These are phyloP conservation scores for Plasmodium malariae DNA, from an alignment of 169 alveolate species.

Conservation along the genomic window DNA sequence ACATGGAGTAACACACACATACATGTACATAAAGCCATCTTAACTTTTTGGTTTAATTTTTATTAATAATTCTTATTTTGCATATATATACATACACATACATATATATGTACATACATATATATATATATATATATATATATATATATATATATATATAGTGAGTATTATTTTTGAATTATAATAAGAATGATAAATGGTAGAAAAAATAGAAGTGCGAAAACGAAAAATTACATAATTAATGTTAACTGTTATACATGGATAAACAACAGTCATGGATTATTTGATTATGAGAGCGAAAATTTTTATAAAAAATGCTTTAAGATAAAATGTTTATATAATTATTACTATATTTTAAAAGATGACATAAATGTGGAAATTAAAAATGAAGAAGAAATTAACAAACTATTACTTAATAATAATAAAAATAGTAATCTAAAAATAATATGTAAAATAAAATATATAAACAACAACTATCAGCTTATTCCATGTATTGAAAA, in stretches of 20 bases:
- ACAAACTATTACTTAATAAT: constrained; percentile 42
- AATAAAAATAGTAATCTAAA: constrained; percentile 31
- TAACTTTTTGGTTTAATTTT: too few relatives aligned
- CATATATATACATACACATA: too few relatives aligned
- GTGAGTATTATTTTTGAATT: not conserved
- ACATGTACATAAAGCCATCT: too few relatives aligned
- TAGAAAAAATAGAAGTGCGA: constrained; percentile 45
- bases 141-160: constrained; percentile 1
- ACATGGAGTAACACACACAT: too few relatives aligned
- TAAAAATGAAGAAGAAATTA: constrained; percentile 76
- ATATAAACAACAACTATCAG: constrained; percentile 60
- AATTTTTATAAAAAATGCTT: constrained; percentile 82
- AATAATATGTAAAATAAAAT: constrained; percentile 58
- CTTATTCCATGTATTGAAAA: constrained; percentile 55
- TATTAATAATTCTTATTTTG: too few relatives aligned
- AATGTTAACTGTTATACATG: constrained; percentile 79
- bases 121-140: constrained; percentile 2
- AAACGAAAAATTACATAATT: constrained; percentile 50
- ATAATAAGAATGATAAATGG: constrained; percentile 35
- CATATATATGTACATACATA: constrained; percentile 4
- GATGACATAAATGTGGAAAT: constrained; percentile 74
- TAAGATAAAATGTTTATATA: constrained; percentile 77
- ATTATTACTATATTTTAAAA: constrained; percentile 71
- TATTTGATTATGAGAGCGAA: constrained; percentile 84
- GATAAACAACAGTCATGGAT: constrained; percentile 84